Conservation (phyloP, 2,329 filamentous ascomycete species). For the Ceratocystis cacaofunesta region DNA sequence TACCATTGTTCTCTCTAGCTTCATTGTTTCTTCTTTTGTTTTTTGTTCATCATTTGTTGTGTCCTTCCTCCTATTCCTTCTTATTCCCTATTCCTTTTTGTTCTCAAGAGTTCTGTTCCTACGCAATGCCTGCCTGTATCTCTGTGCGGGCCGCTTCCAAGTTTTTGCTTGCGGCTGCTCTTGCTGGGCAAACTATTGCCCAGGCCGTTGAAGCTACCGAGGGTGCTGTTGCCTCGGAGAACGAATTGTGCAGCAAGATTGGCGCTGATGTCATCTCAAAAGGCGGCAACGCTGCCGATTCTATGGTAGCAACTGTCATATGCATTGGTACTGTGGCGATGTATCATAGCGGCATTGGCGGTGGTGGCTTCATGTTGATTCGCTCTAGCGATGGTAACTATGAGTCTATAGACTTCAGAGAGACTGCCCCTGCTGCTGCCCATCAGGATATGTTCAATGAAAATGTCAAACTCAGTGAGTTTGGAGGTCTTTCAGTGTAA, state of each 20-base stretch:
- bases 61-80: no score
- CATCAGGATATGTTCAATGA: slow-evolving; percentile 69
- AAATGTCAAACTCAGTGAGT: slow-evolving; percentile 47
- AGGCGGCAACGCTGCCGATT: slow-evolving; percentile 54
- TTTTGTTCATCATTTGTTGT: neutral
- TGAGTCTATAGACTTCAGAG: slow-evolving; percentile 73
- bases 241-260: slow-evolving; percentile 41
- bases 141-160: slow-evolving; percentile 12
- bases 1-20: neutral
- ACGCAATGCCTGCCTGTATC: slow-evolving; percentile 12
- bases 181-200: slow-evolving; percentile 3
- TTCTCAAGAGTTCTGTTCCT: neutral
- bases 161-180: slow-evolving; percentile 10
- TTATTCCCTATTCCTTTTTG: neutral
- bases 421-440: slow-evolving; percentile 66
- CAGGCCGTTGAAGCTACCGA: slow-evolving; percentile 14
- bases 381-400: slow-evolving; percentile 49
- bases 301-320: slow-evolving; percentile 47
- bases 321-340: slow-evolving; percentile 50
- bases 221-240: slow-evolving; percentile 50
- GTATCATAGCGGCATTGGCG: slow-evolving; percentile 58
- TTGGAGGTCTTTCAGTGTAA: slow-evolving; percentile 57
- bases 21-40: neutral
- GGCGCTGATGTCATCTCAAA: slow-evolving; percentile 40
- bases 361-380: slow-evolving; percentile 68